Base-by-base conservation (phyloP, 2,329 filamentous ascomycete genomes). In the Sclerotinia glacialis region DNA sequence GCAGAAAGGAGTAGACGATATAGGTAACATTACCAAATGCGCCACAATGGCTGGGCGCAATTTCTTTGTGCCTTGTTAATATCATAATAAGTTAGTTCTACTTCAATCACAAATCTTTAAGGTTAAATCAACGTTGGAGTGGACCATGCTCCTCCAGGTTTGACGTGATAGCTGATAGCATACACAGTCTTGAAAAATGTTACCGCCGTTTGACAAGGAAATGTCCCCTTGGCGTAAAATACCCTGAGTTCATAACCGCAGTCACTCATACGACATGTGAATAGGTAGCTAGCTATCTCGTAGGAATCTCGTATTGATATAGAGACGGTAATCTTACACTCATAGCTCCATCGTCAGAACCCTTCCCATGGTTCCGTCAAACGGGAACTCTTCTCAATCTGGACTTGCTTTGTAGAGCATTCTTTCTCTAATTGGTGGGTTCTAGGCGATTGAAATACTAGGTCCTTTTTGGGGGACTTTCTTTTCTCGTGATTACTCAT, bases 101-200 rank as follows among this genome's bases (percentile, higher is more conserved):
- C n/a, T 21, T n/a, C 28, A 31, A 53, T 9, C 50, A 40, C 50
- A 53, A 21, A 53, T 34, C 28, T 53, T 34, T 53, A 34, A 53
- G 50, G 50, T 53, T 53, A 53, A 53, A 34, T 53, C 50, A 34
- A 53, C 50, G 50, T 53, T 34, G 18, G 21, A 53, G 28, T 34
- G 50, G 50, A 18, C 50, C 28, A 53, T 53, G 28, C 31, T 31
- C 11, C 50, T 31, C 8, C 50, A 53, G 26, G 50, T 34, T 53
- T 34, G n/a, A 53, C 7, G 28, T 53, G 50, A 53, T 53, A 21
- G 37, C 37, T 40, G 37, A 40, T 16, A 16, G 37, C 37, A 40
- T 16, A 40, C 18, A 34, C 26, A 18, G 31, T 21, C 28, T 9
- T 3, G 18, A 21, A 53, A 12, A 34, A 31, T 34, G 26, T 34